Evolutionary conservation across 345 rosid species (phyloP).

Genomic region (Trapa bicornis): DNA sequence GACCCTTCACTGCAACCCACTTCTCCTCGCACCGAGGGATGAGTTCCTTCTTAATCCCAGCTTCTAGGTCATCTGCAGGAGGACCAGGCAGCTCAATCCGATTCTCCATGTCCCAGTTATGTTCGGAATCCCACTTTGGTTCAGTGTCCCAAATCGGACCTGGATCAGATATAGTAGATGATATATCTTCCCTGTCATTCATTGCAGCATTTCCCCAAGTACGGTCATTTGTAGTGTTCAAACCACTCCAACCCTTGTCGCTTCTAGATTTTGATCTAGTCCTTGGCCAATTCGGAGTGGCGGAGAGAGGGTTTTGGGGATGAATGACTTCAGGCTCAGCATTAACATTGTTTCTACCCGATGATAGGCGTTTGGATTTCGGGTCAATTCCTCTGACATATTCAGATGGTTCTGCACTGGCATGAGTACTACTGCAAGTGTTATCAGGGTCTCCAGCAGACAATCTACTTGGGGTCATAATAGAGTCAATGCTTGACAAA

Average conservation of each 20-base stretch:
- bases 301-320: slow-evolving; percentile 70
- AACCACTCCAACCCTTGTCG: slow-evolving; percentile 85
- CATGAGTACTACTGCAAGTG: slow-evolving; percentile 58
- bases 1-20: slow-evolving; percentile 69
- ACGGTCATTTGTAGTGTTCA: slow-evolving; percentile 56
- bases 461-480: slow-evolving; percentile 72
- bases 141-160: slow-evolving; percentile 99
- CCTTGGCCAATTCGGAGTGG: slow-evolving; percentile 92
- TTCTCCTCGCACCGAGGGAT: slow-evolving; percentile 54
- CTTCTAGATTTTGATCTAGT: slow-evolving; percentile 89
- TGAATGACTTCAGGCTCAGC: slow-evolving; percentile 87
- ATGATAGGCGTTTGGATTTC: slow-evolving; percentile 71
- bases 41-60: slow-evolving; percentile 41
- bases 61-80: slow-evolving; percentile 46
- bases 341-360: slow-evolving; percentile 54
- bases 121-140: slow-evolving; percentile 85
- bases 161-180: slow-evolving; percentile 92
- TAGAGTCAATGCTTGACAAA: slow-evolving; percentile 89
- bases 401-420: slow-evolving; percentile 86
- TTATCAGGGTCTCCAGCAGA: slow-evolving; percentile 73
- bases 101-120: slow-evolving; percentile 71
- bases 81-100: slow-evolving; percentile 87
- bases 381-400: slow-evolving; percentile 92
- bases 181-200: slow-evolving; percentile 86
- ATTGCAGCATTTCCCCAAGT: slow-evolving; percentile 70